Evolutionary conservation across 2,329 filamentous ascomycete species (phyloP).

Genomic region (Elsinoe necatrix): DNA sequence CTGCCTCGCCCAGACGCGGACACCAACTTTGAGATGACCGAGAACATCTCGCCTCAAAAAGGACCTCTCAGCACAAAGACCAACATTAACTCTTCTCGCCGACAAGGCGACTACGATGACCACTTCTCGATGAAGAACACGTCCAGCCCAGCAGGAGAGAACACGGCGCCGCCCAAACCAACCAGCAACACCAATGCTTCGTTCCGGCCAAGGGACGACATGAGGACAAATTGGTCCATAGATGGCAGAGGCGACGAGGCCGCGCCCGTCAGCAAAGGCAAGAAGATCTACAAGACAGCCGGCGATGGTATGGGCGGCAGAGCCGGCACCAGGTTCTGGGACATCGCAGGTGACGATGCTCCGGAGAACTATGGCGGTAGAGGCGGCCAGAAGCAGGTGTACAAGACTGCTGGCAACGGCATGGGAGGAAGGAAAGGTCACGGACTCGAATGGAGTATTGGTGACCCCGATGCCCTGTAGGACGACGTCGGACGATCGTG

Average conservation of each 20-base stretch:
- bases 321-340: slow-evolving; percentile 45
- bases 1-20: slow-evolving; percentile 72
- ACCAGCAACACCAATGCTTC: slow-evolving; percentile 1
- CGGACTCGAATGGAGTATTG: slow-evolving; percentile 11
- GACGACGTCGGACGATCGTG: background rate
- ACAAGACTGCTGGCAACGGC: slow-evolving; percentile 38
- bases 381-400: slow-evolving; percentile 26
- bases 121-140: slow-evolving; percentile 72
- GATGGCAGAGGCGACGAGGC: background rate
- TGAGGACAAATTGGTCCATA: slow-evolving; percentile 7
- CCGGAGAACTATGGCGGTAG: slow-evolving; percentile 17
- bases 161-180: slow-evolving; percentile 24
- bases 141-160: slow-evolving; percentile 39
- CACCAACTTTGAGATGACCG: slow-evolving; percentile 73
- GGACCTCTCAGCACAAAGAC: slow-evolving; percentile 59
- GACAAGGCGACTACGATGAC: slow-evolving; percentile 65
- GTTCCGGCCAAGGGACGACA: slow-evolving; percentile 3
- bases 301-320: slow-evolving; percentile 55
- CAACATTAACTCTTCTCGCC: slow-evolving; percentile 62
- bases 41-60: slow-evolving; percentile 54
- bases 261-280: slow-evolving; percentile 16
- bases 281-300: slow-evolving; percentile 32
- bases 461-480: slow-evolving; percentile 9
- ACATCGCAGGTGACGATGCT: slow-evolving; percentile 44
- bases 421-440: slow-evolving; percentile 45